phyloP scores from a whole-genome alignment of 176 grass and related monocot species.

The Thalia dealbata region DNA sequence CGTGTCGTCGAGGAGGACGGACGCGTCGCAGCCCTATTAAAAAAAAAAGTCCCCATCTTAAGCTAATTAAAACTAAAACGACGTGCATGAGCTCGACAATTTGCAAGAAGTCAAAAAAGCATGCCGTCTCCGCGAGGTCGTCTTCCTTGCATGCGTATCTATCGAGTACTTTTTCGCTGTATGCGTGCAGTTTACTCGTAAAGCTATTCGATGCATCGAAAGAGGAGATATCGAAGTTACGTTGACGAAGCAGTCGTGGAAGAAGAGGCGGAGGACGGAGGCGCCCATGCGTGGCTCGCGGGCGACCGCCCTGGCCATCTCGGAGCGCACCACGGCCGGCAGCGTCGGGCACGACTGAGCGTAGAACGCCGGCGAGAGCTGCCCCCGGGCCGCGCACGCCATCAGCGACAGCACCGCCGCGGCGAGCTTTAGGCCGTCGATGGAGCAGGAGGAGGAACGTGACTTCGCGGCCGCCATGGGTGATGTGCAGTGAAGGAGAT shows the following conservation, averaged over 20 bases:
- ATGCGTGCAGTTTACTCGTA: too few species aligned
- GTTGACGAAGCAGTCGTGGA: conserved; percentile 10
- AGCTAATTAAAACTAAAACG: too few species aligned
- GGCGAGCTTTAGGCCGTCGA: background rate
- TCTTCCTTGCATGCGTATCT: too few species aligned
- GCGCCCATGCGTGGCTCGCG: conserved; percentile 52
- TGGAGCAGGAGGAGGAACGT: background rate
- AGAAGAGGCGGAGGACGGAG: conserved; percentile 12
- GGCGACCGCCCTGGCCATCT: conserved; percentile 30
- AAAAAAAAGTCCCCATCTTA: too few species aligned
- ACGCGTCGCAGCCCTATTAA: conserved; percentile 67
- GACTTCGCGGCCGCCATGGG: too few species aligned
- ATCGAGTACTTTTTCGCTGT: too few species aligned
- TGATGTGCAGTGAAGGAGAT: too few species aligned
- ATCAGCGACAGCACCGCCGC: conserved; percentile 25
- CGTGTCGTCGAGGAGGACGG: conserved; percentile 82
- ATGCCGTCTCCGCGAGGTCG: too few species aligned
- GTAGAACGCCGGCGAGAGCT: conserved; percentile 57
- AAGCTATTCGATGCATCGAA: too few species aligned
- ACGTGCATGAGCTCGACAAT: too few species aligned
- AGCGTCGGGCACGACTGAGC: conserved; percentile 31
- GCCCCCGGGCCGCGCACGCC: conserved; percentile 15
- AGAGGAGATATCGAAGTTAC: background rate
- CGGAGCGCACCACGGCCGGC: conserved; percentile 38
- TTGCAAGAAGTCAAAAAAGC: too few species aligned